Conservation (phyloP, 768 basidiomycete species). For the Kwoniella sp. region DNA sequence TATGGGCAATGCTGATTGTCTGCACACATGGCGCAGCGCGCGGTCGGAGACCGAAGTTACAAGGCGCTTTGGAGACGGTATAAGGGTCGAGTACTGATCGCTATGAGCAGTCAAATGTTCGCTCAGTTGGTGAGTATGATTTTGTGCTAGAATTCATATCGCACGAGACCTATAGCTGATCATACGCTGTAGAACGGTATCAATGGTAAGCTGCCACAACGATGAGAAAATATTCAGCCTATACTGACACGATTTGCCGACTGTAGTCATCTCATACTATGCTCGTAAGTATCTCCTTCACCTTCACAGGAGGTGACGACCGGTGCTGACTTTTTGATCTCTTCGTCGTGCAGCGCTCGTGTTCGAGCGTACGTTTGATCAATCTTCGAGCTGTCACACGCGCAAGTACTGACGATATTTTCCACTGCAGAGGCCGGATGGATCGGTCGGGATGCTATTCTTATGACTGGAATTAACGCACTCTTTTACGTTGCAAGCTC, state of each 20-base stretch:
- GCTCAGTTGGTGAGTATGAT: conserved; percentile 75
- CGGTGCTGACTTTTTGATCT: conserved; percentile 17
- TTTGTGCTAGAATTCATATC: too few species aligned
- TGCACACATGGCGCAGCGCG: too few species aligned
- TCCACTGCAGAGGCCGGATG: conserved; percentile 77
- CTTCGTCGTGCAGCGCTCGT: conserved; percentile 61
- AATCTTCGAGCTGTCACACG: not conserved
- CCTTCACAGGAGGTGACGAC: not conserved
- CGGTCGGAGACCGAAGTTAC: conserved; percentile 75
- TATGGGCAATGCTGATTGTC: conserved; percentile 9
- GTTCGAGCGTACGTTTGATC: conserved; percentile 70
- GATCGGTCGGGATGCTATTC: conserved; percentile 86
- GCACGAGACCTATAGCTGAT: too few species aligned
- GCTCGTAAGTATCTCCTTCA: conserved; percentile 66
- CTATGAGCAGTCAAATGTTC: conserved; percentile 94
- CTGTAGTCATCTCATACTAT: conserved; percentile 93
- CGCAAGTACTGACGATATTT: conserved; percentile 12
- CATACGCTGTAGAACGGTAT: conserved; percentile 78
- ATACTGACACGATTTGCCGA: not conserved
- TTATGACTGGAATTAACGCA: conserved; percentile 95
- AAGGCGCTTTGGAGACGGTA: conserved; percentile 81
- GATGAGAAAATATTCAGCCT: not conserved
- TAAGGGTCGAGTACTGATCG: conserved; percentile 81
- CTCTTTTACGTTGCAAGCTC: conserved; percentile 66
- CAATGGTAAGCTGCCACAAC: conserved; percentile 60